A percentile compares a stretch with the other conserved stretches of the same genome.
Evolutionary conservation across 495 filamentous ascomycete species (phyloP).

Genomic region (Eremomyces bilateralis): DNA sequence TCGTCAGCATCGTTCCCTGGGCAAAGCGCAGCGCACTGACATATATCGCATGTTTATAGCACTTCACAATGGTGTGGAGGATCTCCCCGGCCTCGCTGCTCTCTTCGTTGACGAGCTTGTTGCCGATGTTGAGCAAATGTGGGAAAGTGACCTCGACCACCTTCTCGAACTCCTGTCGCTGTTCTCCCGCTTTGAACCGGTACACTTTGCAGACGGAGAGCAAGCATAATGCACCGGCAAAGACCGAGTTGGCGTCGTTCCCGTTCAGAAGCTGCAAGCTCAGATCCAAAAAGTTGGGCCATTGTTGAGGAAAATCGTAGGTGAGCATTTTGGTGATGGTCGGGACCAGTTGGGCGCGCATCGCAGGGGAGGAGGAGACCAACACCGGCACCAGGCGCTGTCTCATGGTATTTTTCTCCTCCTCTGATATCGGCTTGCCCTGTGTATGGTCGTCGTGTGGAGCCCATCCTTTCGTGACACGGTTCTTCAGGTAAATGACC

Average conservation of each 20-base stretch:
- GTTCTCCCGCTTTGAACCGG: constrained; percentile 72
- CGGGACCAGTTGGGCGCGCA: constrained; percentile 79
- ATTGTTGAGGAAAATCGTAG: constrained; percentile 81
- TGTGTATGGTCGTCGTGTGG: constrained; percentile 45
- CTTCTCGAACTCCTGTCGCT: constrained; percentile 71
- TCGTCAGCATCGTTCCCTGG: constrained; percentile 9
- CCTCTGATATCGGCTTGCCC: constrained; percentile 55
- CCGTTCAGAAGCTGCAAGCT: constrained; percentile 70
- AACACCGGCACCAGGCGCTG: constrained; percentile 75
- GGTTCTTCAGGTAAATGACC: constrained; percentile 94
- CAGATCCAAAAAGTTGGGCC: constrained; percentile 82
- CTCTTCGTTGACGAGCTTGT: constrained; percentile 67
- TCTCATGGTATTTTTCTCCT: constrained; percentile 72
- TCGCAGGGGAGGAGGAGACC: constrained; percentile 51
- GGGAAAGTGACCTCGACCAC: constrained; percentile 85
- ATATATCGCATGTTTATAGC: constrained; percentile 93
- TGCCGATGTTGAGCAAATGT: constrained; percentile 69
- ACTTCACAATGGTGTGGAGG: constrained; percentile 82
- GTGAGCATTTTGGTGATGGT: constrained; percentile 89
- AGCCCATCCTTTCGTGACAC: constrained; percentile 76
- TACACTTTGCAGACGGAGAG: constrained; percentile 84
- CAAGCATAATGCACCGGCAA: constrained; percentile 83
- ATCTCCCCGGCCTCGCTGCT: constrained; percentile 91
- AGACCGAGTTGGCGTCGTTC: constrained; percentile 64
- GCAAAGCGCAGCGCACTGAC: constrained; percentile 27